A percentile compares a stretch with the other conserved stretches of the same genome.
Evolutionary conservation across 2,329 filamentous ascomycete species (phyloP).

Genomic region (Claviceps lovelessii): DNA sequence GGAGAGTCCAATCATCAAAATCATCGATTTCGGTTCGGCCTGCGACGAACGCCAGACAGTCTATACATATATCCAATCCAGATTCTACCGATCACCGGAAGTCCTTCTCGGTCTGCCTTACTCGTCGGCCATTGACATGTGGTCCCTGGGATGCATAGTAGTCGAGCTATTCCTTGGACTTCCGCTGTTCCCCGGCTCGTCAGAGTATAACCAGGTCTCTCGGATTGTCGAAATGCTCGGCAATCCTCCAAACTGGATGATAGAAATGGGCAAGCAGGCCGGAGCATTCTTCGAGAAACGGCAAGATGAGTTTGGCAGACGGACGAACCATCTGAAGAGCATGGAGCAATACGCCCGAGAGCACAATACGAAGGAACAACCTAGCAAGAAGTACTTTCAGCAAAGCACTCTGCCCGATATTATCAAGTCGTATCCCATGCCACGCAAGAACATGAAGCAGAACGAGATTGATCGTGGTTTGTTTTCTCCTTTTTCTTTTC

Average conservation of each 20-base stretch:
- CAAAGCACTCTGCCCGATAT: constrained; percentile 90
- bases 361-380: constrained; percentile 92
- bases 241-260: constrained; percentile 94
- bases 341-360: constrained; percentile 97
- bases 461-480: constrained; percentile 87
- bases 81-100: constrained; percentile 95
- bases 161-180: constrained; percentile 93
- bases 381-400: constrained; percentile 98
- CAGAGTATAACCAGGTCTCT: constrained; percentile 96
- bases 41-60: constrained; percentile 97
- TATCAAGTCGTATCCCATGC: constrained; percentile 96
- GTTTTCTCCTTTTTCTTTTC: background rate
- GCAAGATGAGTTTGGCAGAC: constrained; percentile 79
- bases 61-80: constrained; percentile 96
- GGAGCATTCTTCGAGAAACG: constrained; percentile 94
- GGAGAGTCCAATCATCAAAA: constrained; percentile 98
- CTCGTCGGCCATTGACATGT: constrained; percentile 98
- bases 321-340: constrained; percentile 82
- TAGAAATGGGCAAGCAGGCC: constrained; percentile 96
- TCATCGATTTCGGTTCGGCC: constrained; percentile 97
- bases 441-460: constrained; percentile 97
- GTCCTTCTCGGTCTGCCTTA: constrained; percentile 92
- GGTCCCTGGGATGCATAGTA: constrained; percentile 96
- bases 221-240: constrained; percentile 97
- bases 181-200: constrained; percentile 89